Percentiles rank a stretch among this genome's conserved stretches.
phyloP scores from a whole-genome alignment of 179 eudicot genomes.

The Beta corolliflora region DNA sequence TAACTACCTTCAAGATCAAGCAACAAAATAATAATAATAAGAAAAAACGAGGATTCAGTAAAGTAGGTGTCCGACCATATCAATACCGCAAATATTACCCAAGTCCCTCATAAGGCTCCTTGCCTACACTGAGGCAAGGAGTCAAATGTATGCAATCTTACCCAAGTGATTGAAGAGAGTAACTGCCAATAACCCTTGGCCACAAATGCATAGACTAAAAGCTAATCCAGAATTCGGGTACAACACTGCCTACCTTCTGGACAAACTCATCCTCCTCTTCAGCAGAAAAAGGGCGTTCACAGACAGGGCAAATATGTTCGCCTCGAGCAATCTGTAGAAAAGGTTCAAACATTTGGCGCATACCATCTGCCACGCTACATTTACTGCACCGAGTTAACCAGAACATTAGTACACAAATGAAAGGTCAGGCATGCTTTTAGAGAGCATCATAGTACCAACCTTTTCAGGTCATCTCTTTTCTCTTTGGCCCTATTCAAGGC shows the following conservation, averaged over 20 bases:
- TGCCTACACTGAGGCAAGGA: neutral
- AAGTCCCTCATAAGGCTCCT: neutral
- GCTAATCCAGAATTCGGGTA: neutral
- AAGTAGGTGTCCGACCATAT: neutral
- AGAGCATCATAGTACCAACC: conserved; percentile 42
- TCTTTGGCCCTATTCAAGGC: conserved; percentile 59
- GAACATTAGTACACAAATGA: conserved; percentile 18
- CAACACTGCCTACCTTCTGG: conserved; percentile 50
- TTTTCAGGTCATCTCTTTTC: conserved; percentile 61
- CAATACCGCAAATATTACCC: neutral
- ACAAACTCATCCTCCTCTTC: conserved; percentile 90
- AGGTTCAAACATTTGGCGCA: conserved; percentile 66
- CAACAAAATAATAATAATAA: neutral
- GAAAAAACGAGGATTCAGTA: neutral
- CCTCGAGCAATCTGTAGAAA: conserved; percentile 70
- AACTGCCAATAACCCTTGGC: neutral
- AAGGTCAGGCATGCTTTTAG: neutral
- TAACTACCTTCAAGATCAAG: neutral
- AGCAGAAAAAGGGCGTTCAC: conserved; percentile 90
- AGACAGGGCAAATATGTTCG: conserved; percentile 79
- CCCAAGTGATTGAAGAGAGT: conserved; percentile 16
- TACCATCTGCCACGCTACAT: conserved; percentile 55
- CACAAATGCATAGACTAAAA: neutral
- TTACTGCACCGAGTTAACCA: conserved; percentile 44
- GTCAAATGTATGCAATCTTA: neutral